Percentiles rank a stretch among this genome's conserved stretches.
These are phyloP conservation scores for Primulina huaijiensis DNA, from an alignment of 257 asterid genomes.

Conservation along the genomic window DNA sequence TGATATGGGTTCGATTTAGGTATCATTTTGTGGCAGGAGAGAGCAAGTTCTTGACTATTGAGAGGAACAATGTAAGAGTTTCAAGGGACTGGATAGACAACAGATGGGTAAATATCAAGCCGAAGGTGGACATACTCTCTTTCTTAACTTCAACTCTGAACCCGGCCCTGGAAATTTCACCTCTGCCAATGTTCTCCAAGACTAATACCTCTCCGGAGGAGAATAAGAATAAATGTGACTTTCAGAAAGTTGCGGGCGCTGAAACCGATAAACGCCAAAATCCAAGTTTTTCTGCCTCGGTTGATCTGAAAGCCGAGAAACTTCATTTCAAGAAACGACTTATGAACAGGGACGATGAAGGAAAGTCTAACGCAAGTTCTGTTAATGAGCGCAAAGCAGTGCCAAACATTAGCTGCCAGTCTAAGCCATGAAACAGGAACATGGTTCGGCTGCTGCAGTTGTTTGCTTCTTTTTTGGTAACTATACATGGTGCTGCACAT, in stretches of 20 bases:
- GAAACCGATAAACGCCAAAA: not conserved
- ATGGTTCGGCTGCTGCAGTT: not conserved
- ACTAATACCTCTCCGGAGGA: slow-evolving; percentile 3
- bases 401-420: not conserved
- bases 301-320: slow-evolving; percentile 1
- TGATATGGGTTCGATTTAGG: slow-evolving; percentile 7
- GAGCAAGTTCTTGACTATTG: slow-evolving; percentile 32
- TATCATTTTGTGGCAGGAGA: slow-evolving; percentile 36
- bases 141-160: slow-evolving; percentile 28
- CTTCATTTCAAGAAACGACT: slow-evolving; percentile 17
- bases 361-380: not conserved
- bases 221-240: slow-evolving; percentile 10
- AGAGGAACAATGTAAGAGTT: slow-evolving; percentile 35
- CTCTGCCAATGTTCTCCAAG: slow-evolving; percentile 16
- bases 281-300: slow-evolving; percentile 4
- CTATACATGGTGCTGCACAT: no score
- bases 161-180: slow-evolving; percentile 14
- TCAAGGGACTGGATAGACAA: slow-evolving; percentile 60
- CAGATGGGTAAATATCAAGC: slow-evolving; percentile 43
- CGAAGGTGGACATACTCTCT: slow-evolving; percentile 42
- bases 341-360: not conserved
- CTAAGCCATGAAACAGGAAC: not conserved
- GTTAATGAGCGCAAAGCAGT: not conserved
- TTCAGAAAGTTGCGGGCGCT: slow-evolving; percentile 2
- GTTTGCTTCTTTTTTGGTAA: no score